Evolutionary conservation across 2,329 filamentous ascomycete species (phyloP).

Genomic region (Xylariales sp.): DNA sequence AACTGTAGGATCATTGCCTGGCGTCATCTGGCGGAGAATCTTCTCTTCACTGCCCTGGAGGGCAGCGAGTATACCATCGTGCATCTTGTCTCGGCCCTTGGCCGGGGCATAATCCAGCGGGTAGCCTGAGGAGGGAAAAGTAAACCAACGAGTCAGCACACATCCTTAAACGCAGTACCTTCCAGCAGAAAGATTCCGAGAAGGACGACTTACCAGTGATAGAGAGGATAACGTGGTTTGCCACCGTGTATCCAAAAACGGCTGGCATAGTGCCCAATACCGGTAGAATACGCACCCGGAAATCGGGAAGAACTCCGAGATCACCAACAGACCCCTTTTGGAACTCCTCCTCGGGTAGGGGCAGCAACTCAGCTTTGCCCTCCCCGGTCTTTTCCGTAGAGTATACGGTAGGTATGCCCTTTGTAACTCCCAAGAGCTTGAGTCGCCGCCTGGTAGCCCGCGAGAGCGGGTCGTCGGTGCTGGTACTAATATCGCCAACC

Average conservation of each 20-base stretch:
- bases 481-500: conserved; percentile 85
- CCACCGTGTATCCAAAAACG: conserved; percentile 85
- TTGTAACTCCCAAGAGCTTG: conserved; percentile 71
- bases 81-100: conserved; percentile 87
- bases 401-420: conserved; percentile 87
- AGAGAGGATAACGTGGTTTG: conserved; percentile 87
- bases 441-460: conserved; percentile 76
- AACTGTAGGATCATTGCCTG: conserved; percentile 39
- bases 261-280: conserved; percentile 97
- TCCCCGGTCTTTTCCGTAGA: conserved; percentile 86
- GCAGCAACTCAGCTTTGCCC: conserved; percentile 86
- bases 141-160: too few species aligned
- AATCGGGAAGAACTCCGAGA: conserved; percentile 84
- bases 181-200: background rate
- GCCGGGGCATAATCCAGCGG: conserved; percentile 77
- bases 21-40: conserved; percentile 49
- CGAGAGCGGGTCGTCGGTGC: conserved; percentile 84
- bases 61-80: conserved; percentile 73
- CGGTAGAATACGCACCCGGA: conserved; percentile 89
- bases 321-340: conserved; percentile 81
- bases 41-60: conserved; percentile 79
- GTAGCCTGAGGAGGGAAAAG: conserved; percentile 63
- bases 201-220: conserved; percentile 44
- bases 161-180: too few species aligned
- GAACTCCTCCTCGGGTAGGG: conserved; percentile 83